A percentile compares a stretch with the other conserved stretches of the same genome.
These are phyloP conservation scores for Gnaphalium uliginosum DNA, from an alignment of 129 eudicot species.

Conservation along the genomic window DNA sequence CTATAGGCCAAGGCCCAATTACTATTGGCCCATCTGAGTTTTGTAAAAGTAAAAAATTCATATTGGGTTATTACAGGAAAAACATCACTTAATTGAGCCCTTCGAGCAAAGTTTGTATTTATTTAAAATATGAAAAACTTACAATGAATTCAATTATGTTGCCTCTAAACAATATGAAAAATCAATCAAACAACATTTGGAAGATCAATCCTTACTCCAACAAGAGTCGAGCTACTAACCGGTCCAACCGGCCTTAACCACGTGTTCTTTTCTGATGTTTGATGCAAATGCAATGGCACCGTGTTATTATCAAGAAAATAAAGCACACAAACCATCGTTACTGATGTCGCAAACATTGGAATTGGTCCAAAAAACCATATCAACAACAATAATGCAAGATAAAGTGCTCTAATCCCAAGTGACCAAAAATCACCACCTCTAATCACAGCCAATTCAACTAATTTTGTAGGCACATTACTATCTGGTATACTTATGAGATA, in stretches of 20 bases:
- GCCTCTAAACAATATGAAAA: not conserved
- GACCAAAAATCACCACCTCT: constrained; percentile 66
- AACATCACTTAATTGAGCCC: not conserved
- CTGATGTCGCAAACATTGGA: constrained; percentile 66
- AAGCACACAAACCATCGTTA: constrained; percentile 48
- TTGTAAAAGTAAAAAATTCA: no score
- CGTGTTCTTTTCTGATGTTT: not conserved
- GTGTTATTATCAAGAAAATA: constrained; percentile 52
- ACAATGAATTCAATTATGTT: not conserved
- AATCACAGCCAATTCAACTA: constrained; percentile 51
- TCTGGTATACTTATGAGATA: constrained; percentile 56
- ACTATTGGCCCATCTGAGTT: no score
- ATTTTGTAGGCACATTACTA: constrained; percentile 32
- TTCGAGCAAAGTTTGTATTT: not conserved
- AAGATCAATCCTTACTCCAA: constrained; percentile 11
- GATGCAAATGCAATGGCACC: constrained; percentile 42
- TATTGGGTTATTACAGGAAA: no score
- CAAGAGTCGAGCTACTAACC: not conserved
- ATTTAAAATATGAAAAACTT: not conserved
- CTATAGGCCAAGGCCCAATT: no score
- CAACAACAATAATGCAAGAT: constrained; percentile 53
- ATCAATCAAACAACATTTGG: constrained; percentile 8
- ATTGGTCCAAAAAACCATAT: constrained; percentile 73
- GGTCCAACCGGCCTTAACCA: not conserved
- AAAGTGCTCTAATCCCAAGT: constrained; percentile 58